Percentiles rank a stretch among this genome's conserved stretches.
Evolutionary conservation across 2,329 filamentous ascomycete species (phyloP).

Genomic region (Fusarium redolens): DNA sequence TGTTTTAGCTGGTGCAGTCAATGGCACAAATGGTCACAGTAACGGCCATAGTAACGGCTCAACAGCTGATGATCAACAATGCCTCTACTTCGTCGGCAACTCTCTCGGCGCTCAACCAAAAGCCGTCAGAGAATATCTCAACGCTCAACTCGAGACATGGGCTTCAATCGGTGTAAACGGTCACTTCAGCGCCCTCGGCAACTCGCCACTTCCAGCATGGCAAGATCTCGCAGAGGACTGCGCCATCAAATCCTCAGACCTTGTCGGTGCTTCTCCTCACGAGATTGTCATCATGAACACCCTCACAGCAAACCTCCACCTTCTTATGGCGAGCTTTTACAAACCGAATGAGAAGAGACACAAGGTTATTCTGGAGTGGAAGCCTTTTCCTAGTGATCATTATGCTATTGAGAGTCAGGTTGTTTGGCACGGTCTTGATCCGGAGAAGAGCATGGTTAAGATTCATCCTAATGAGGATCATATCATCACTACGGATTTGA

Average conservation of each 20-base stretch:
- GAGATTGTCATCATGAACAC: constrained; percentile 93
- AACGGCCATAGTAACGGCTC: constrained; percentile 40
- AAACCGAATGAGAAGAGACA: constrained; percentile 70
- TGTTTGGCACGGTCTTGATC: constrained; percentile 73
- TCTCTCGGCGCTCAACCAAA: constrained; percentile 87
- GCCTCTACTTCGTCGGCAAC: constrained; percentile 89
- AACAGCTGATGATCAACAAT: constrained; percentile 47
- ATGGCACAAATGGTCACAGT: constrained; percentile 29
- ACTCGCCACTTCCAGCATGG: constrained; percentile 77
- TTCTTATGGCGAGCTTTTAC: constrained; percentile 89
- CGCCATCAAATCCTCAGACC: constrained; percentile 73
- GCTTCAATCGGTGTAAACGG: constrained; percentile 85
- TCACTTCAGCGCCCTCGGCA: constrained; percentile 77
- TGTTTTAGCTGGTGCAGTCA: constrained; percentile 10
- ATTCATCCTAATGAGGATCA: constrained; percentile 72
- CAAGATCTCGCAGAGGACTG: constrained; percentile 83
- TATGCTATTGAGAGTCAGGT: constrained; percentile 89
- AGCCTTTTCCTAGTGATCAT: constrained; percentile 89
- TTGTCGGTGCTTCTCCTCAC: constrained; percentile 77
- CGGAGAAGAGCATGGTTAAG: constrained; percentile 76
- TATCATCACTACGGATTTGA: constrained; percentile 76
- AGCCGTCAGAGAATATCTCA: constrained; percentile 71
- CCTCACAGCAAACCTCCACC: constrained; percentile 82
- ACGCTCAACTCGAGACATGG: constrained; percentile 84
- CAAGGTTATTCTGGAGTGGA: constrained; percentile 90